These are phyloP conservation scores for Persicaria maculosa DNA, from an alignment of 148 eudicot species.

Conservation along the genomic window DNA sequence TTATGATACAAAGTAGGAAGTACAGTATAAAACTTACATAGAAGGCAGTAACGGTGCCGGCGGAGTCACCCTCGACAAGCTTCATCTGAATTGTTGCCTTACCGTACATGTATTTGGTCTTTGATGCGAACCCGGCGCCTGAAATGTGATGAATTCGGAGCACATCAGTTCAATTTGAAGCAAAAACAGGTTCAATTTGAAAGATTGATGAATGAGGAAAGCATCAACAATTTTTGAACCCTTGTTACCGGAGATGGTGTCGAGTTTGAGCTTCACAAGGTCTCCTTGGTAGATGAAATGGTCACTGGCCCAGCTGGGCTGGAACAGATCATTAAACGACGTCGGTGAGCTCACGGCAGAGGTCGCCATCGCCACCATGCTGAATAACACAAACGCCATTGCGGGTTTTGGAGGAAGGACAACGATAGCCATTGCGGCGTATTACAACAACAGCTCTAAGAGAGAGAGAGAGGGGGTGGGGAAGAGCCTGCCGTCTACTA, in stretches of 20 bases:
- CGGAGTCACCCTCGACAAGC: constrained; percentile 87
- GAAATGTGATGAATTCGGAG: constrained; percentile 9
- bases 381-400: neutral
- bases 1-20: too few relatives aligned
- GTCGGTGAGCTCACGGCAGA: constrained; percentile 21
- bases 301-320: constrained; percentile 58
- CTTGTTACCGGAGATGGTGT: constrained; percentile 54
- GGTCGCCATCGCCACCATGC: constrained; percentile 19
- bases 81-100: constrained; percentile 64
- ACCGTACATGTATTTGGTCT: constrained; percentile 81
- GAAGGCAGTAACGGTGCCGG: constrained; percentile 87
- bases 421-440: neutral
- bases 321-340: constrained; percentile 53
- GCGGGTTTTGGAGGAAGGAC: neutral
- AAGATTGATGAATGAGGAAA: neutral
- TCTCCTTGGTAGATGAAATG: constrained; percentile 65
- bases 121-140: constrained; percentile 91
- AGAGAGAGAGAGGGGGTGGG: too few relatives aligned
- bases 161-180: neutral
- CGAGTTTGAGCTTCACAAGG: constrained; percentile 61
- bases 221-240: too few relatives aligned
- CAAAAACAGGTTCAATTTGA: neutral
- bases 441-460: too few relatives aligned
- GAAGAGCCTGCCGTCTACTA: too few relatives aligned
- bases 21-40: too few relatives aligned